Base-by-base conservation (phyloP, 2,329 filamentous ascomycete species). In the Chrysoporthe deuterocubensis region DNA sequence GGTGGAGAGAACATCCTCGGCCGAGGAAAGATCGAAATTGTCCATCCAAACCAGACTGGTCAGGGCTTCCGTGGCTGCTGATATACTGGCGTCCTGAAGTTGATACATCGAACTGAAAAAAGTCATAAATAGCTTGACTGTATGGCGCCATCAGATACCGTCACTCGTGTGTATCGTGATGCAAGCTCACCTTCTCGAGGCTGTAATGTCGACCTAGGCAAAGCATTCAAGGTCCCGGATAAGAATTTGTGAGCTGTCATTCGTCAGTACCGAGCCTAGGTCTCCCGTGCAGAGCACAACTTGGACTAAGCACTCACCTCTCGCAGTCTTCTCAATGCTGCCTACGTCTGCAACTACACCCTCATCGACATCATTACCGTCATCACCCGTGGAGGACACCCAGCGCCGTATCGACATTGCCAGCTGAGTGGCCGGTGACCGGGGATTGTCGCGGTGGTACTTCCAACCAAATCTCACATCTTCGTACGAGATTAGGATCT, bases 181-280 rank as follows among this genome's bases (percentile, higher is more conserved):
- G 9, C 32, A 3, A 59, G 13, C 54, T 42, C n/a, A 65, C 63
- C 63, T 52, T 65, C 63, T 42, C 57, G 57, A 4, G 44, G 42
- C 52, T 48, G 42, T n/a, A 21, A 40, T 1, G 34, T 43, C 3
- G 81, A 80, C 13, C 77, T 76, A 9, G 80, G 80, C 16, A 89
- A 72, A n/a, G 80, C 78, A 60, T 83, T 78, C 16, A 89, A 76
- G 0, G 87, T 88, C 32, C 78, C 77, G 1, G 86, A 84, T 40
- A 89, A 77, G 69, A 88, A 89, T n/a, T 84, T 82, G 61, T 89
- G 74, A 7, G 86, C 87, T 86, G 52, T 16, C 44, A 21, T 57
- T 37, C 18, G 43, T 73, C 54, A 73, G 62, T n/a, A 60, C 7
- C 62, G 4, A 6, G n/a, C 8, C 34, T 42, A 14, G n/a, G 34